phyloP scores from a whole-genome alignment of 176 grass and related monocot species.

The Hyparrhenia diplandra region DNA sequence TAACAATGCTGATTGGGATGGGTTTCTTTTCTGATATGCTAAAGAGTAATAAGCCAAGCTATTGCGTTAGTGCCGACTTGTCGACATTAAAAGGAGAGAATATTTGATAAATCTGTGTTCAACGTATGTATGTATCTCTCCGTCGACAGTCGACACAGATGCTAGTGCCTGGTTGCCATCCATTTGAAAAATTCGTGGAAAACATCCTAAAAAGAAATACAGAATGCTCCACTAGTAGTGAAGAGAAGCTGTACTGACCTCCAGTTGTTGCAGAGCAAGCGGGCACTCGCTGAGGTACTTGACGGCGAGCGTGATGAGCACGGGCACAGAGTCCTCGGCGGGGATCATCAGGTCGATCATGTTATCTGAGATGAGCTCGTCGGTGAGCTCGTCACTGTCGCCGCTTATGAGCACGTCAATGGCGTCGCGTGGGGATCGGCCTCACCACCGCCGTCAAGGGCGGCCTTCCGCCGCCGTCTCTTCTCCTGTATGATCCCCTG shows the following conservation, averaged over 20 bases:
- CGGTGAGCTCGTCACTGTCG: slow-evolving; percentile 57
- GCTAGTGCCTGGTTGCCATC: neutral
- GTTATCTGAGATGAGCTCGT: slow-evolving; percentile 94
- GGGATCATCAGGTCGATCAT: slow-evolving; percentile 99
- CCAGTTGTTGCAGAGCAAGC: slow-evolving; percentile 66
- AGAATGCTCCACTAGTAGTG: too few relatives aligned
- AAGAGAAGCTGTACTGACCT: too few relatives aligned
- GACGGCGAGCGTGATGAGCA: slow-evolving; percentile 89
- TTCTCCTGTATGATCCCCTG: slow-evolving; percentile 89
- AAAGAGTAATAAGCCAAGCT: slow-evolving; percentile 20
- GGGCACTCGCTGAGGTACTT: slow-evolving; percentile 94
- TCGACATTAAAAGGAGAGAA: neutral
- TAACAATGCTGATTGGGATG: neutral
- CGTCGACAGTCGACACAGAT: neutral
- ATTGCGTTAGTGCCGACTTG: neutral
- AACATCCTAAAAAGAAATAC: too few relatives aligned
- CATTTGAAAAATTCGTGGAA: neutral
- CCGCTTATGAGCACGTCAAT: slow-evolving; percentile 76
- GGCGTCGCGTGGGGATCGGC: slow-evolving; percentile 31
- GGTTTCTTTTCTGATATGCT: too few relatives aligned
- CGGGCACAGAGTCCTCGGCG: slow-evolving; percentile 91
- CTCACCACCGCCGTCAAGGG: neutral
- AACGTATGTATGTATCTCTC: neutral
- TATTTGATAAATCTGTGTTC: neutral
- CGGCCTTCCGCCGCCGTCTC: slow-evolving; percentile 28